These are phyloP conservation scores for Sorghum bicolor DNA, from an alignment of 176 grass and related monocot species.

Conservation along the genomic window Sorghum_bicolor_NCBIv3 NC_012873.2:46320001-46320500, in stretches of 20 bases:
- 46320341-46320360: neutral
- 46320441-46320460: neutral
- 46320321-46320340: neutral
- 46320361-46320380: neutral
- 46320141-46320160: neutral
- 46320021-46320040: neutral
- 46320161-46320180: too few relatives aligned
- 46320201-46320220: neutral
- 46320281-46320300: neutral
- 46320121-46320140: neutral
- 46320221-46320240: neutral
- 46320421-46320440: neutral
- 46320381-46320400: neutral
- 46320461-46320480: neutral
- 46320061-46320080: neutral
- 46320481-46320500: neutral
- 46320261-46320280: neutral
- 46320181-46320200: neutral
- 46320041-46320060: constrained; percentile 1
- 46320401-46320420: neutral
- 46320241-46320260: neutral
- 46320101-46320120: neutral
- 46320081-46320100: neutral
- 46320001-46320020: neutral
- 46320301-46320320: neutral